A percentile compares a stretch with the other conserved stretches of the same genome.
These are phyloP conservation scores for Penicillium sp. DNA, from an alignment of 2,329 filamentous ascomycete genomes.

Conservation along the genomic window DNA sequence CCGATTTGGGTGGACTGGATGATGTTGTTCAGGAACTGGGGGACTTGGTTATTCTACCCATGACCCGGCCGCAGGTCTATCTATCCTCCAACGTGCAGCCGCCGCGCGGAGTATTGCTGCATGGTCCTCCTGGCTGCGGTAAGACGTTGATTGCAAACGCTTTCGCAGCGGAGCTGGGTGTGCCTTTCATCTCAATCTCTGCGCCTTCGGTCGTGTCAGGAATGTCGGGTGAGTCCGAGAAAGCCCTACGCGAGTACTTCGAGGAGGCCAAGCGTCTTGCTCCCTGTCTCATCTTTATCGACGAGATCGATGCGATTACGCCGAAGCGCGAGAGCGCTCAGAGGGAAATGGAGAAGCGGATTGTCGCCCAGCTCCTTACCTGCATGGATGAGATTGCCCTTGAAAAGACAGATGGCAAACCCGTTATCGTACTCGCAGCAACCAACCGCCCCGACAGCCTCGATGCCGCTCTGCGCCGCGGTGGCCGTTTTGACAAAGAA, in stretches of 20 bases:
- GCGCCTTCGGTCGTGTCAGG: conserved; percentile 78
- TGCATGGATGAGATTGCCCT: conserved; percentile 81
- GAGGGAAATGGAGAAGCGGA: conserved; percentile 84
- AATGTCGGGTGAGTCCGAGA: conserved; percentile 87
- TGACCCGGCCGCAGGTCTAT: conserved; percentile 66
- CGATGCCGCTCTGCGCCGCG: conserved; percentile 71
- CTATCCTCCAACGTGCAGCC: conserved; percentile 64
- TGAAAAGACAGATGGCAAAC: conserved; percentile 68
- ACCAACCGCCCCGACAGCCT: conserved; percentile 86
- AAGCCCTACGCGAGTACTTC: conserved; percentile 78
- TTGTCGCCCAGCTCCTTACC: conserved; percentile 75
- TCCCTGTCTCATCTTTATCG: conserved; percentile 86
- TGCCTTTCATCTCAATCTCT: conserved; percentile 78
- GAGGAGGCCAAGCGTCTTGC: conserved; percentile 83
- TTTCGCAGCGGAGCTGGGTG: conserved; percentile 69
- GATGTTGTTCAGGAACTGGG: conserved; percentile 67
- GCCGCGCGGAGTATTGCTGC: conserved; percentile 71
- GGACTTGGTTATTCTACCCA: conserved; percentile 69
- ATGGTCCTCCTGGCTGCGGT: conserved; percentile 81
- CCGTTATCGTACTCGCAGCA: conserved; percentile 85
- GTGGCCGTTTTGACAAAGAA: conserved; percentile 75
- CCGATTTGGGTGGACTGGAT: conserved; percentile 74
- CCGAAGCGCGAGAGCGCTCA: conserved; percentile 80
- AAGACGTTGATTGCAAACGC: conserved; percentile 83
- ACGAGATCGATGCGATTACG: conserved; percentile 88